Evolutionary conservation across 148 eudicot genomes (phyloP).

Genomic region (Fagopyrum esculentum): DNA sequence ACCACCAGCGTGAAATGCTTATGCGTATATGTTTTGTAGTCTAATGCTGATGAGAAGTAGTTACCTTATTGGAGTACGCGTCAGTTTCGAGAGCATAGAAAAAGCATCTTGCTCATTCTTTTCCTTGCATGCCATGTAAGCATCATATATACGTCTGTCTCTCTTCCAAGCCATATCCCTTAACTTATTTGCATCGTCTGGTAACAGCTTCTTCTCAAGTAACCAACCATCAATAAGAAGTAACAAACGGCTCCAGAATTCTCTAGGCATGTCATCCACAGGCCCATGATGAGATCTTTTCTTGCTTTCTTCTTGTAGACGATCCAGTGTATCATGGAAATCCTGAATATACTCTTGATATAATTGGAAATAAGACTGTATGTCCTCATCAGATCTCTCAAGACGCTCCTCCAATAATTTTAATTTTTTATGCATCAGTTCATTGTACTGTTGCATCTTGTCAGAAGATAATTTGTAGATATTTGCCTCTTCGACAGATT

Average conservation of each 20-base stretch:
- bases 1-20: not conserved
- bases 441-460: slow-evolving; percentile 64
- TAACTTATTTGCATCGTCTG: slow-evolving; percentile 50
- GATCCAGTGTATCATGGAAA: slow-evolving; percentile 70
- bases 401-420: slow-evolving; percentile 78
- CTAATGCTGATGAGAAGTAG: not conserved
- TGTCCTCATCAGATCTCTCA: slow-evolving; percentile 78
- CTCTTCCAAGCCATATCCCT: slow-evolving; percentile 88
- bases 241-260: slow-evolving; percentile 83
- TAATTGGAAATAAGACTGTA: slow-evolving; percentile 60
- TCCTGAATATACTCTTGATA: slow-evolving; percentile 88
- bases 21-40: not conserved
- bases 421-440: slow-evolving; percentile 72
- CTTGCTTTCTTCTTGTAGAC: slow-evolving; percentile 62
- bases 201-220: slow-evolving; percentile 66
- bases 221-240: slow-evolving; percentile 89
- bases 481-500: slow-evolving; percentile 65
- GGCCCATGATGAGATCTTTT: slow-evolving; percentile 42
- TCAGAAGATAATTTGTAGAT: slow-evolving; percentile 60
- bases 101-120: slow-evolving; percentile 60
- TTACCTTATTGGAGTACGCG: slow-evolving; percentile 54
- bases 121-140: slow-evolving; percentile 58
- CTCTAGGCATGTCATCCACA: slow-evolving; percentile 72
- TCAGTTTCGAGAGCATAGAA: slow-evolving; percentile 44
- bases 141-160: slow-evolving; percentile 51